Evolutionary conservation across 192 early-diverging fungal genomes (phyloP), one percentile per base, ranked within the genome.

Genomic region (Backusella psychrophila): DNA sequence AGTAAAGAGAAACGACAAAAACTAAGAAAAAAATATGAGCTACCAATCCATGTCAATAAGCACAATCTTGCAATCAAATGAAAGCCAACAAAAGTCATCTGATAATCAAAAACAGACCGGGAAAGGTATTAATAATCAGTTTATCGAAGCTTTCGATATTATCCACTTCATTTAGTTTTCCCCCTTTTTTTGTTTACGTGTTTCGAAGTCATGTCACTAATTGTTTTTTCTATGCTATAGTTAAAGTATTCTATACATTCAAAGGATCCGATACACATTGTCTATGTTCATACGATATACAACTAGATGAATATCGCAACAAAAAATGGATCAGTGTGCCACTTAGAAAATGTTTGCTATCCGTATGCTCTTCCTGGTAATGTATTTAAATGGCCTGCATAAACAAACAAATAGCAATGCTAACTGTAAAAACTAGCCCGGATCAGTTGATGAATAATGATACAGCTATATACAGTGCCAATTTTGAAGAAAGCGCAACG

Each of bases 381-480:
- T 33, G 19, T 73, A 44, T 38, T 71, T 71, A 42, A 26, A 71
- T 46, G 21, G 17, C 41, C 6, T 17, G 31, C 34, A 33, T 68
- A 68, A 33, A 38, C 6, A 35, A 36, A 35, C 1, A 68, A 36
- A 36, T 44, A 11, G 21, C 33, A 36, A 38, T 68, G 3, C 31
- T 36, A 68, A 68, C 21, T 17, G 35, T 36, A 0, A 21, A n/a
- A 31, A 38, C 5, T 71, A 79, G 78, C 31, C 78, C 78, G 26
- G 78, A 79, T 72, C 73, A 74, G 53, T 70, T 79, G 19, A 66
- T 67, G 41, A 63, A 70, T 35, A 73, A 33, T 33, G 73, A 79
- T 53, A 74, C 74, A 4, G 73, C 78, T 38, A 71, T 79, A 31
- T 79, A 79, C 44, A 79, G 72, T 23, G 78, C 74, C 17, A 79